Evolutionary conservation across 2,329 filamentous ascomycete genomes (phyloP).

Genomic region (Alternaria sp.): DNA sequence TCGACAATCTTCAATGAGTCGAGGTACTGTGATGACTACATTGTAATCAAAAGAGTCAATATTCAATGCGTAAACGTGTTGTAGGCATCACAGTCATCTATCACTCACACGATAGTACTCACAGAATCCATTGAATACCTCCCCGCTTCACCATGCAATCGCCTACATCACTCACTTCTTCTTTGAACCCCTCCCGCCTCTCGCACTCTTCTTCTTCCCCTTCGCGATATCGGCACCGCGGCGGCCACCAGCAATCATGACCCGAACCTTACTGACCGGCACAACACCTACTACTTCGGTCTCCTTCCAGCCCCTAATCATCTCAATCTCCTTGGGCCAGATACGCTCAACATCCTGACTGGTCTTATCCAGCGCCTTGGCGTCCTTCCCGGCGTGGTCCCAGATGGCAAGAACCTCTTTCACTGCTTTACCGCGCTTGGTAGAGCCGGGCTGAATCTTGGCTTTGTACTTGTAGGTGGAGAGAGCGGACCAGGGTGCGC

Average conservation of each 20-base stretch:
- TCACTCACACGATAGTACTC: background rate
- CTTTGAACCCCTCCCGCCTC: conserved; percentile 42
- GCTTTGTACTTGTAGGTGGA: conserved; percentile 87
- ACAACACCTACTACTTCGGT: conserved; percentile 82
- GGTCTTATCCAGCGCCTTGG: conserved; percentile 52
- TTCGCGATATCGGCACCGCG: conserved; percentile 38
- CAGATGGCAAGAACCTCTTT: conserved; percentile 87
- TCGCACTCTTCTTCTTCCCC: conserved; percentile 36
- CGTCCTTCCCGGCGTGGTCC: conserved; percentile 67
- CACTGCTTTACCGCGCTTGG: conserved; percentile 94
- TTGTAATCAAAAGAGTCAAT: background rate
- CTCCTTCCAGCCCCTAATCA: conserved; percentile 80
- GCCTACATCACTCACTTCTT: conserved; percentile 23
- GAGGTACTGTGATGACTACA: background rate
- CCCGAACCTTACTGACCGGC: conserved; percentile 78
- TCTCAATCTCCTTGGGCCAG: conserved; percentile 84
- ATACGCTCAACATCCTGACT: conserved; percentile 71
- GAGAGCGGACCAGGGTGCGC: conserved; percentile 68
- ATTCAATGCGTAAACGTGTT: background rate
- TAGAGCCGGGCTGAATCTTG: conserved; percentile 86
- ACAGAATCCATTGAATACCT: background rate
- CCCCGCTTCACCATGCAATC: background rate
- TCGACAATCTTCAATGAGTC: background rate
- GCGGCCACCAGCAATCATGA: conserved; percentile 68
- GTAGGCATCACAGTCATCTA: background rate